These are phyloP conservation scores for Candida tammaniensis DNA, from an alignment of 805 yeast species.

Conservation along the genomic window DNA sequence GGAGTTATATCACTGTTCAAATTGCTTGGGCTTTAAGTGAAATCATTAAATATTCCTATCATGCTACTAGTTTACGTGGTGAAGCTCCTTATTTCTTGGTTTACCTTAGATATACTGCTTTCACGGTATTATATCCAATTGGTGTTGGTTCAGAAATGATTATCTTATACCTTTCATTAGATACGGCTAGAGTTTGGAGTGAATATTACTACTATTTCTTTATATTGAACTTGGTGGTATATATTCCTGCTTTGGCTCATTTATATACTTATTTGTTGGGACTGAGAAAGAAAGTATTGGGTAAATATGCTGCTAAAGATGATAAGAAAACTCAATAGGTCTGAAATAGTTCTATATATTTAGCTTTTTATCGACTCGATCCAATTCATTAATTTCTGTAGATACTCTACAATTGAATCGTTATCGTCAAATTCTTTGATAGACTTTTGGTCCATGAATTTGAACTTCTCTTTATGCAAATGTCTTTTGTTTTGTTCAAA, in stretches of 20 bases:
- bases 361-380: slow-evolving; percentile 17
- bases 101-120: slow-evolving; percentile 78
- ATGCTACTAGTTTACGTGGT: slow-evolving; percentile 62
- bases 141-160: slow-evolving; percentile 87
- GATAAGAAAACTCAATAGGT: slow-evolving; percentile 4
- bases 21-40: slow-evolving; percentile 96
- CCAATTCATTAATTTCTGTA: slow-evolving; percentile 29
- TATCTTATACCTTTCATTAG: slow-evolving; percentile 67
- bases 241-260: slow-evolving; percentile 84
- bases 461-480: slow-evolving; percentile 1
- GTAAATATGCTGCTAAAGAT: slow-evolving; percentile 15
- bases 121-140: slow-evolving; percentile 79
- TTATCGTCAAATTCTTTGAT: slow-evolving; percentile 14
- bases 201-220: slow-evolving; percentile 53
- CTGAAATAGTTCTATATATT: not conserved
- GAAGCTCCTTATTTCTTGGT: slow-evolving; percentile 58
- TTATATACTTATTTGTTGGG: slow-evolving; percentile 84
- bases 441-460: slow-evolving; percentile 4
- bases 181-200: slow-evolving; percentile 62
- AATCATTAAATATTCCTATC: slow-evolving; percentile 82
- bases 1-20: slow-evolving; percentile 65
- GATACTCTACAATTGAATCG: slow-evolving; percentile 33
- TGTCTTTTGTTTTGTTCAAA: slow-evolving; percentile 28
- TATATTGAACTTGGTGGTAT: slow-evolving; percentile 56
- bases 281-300: slow-evolving; percentile 80